Conservation (phyloP, 352 stramenopile species). For the Elongisporangium prolatum region DNA sequence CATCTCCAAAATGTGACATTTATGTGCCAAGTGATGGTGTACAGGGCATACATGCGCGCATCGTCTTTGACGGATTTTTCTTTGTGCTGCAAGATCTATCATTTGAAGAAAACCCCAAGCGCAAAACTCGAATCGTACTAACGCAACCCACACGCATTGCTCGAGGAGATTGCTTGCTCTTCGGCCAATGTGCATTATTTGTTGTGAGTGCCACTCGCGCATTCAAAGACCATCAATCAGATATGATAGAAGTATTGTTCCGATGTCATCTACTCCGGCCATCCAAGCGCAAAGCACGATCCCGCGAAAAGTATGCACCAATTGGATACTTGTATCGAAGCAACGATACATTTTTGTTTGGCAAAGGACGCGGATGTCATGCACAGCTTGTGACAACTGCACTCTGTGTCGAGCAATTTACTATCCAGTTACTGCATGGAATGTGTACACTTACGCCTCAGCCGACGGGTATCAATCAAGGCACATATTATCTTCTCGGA, state of each 20-base stretch:
- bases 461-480: constrained; percentile 55
- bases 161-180: constrained; percentile 51
- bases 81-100: constrained; percentile 71
- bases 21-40: constrained; percentile 39
- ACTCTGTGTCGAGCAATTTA: constrained; percentile 60
- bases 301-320: constrained; percentile 39
- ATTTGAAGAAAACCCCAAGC: constrained; percentile 51
- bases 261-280: constrained; percentile 54
- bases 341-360: constrained; percentile 40
- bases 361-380: constrained; percentile 51
- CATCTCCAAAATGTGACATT: constrained; percentile 50
- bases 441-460: constrained; percentile 53
- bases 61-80: constrained; percentile 56
- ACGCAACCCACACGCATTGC: constrained; percentile 40
- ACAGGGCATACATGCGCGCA: constrained; percentile 49
- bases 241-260: constrained; percentile 65
- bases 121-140: constrained; percentile 50
- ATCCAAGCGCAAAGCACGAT: constrained; percentile 55
- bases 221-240: constrained; percentile 44
- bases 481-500: constrained; percentile 66
- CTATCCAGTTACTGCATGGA: constrained; percentile 54
- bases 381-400: constrained; percentile 53
- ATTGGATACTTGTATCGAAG: constrained; percentile 48
- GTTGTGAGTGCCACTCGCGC: constrained; percentile 43
- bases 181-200: constrained; percentile 47